These are phyloP conservation scores for Jasminum sambac DNA, from an alignment of 257 asterid species.

Conservation along the genomic window DNA sequence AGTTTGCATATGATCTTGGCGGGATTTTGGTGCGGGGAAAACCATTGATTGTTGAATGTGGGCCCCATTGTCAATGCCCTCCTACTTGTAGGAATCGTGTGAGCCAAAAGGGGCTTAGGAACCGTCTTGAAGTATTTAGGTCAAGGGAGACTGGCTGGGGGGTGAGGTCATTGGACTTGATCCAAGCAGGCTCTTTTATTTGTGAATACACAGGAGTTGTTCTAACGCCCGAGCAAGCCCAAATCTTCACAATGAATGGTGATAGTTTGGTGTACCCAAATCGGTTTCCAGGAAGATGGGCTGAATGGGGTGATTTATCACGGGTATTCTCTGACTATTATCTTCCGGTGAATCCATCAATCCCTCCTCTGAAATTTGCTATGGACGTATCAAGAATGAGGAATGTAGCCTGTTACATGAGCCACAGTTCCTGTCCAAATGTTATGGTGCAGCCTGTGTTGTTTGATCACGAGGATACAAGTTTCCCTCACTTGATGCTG, in stretches of 20 bases:
- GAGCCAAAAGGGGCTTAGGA: conserved; percentile 69
- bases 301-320: conserved; percentile 82
- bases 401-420: conserved; percentile 81
- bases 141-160: conserved; percentile 93
- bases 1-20: conserved; percentile 57
- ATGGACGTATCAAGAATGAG: conserved; percentile 89
- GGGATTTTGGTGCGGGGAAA: conserved; percentile 81
- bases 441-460: conserved; percentile 79
- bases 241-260: conserved; percentile 77
- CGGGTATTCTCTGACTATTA: conserved; percentile 55
- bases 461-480: conserved; percentile 65
- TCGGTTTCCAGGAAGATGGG: conserved; percentile 76
- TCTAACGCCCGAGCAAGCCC: conserved; percentile 78
- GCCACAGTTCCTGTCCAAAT: conserved; percentile 80
- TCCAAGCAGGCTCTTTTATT: conserved; percentile 86
- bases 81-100: conserved; percentile 77
- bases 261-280: conserved; percentile 71
- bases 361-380: conserved; percentile 82
- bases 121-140: conserved; percentile 79
- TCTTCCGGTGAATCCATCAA: conserved; percentile 55
- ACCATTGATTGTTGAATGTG: conserved; percentile 79
- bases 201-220: conserved; percentile 83
- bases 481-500: conserved; percentile 81
- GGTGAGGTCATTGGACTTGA: conserved; percentile 81
- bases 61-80: conserved; percentile 75